Evolutionary conservation across 495 filamentous ascomycete species (phyloP), one percentile per base, ranked within the genome.

Genomic region (Penicillium subrubescens): DNA sequence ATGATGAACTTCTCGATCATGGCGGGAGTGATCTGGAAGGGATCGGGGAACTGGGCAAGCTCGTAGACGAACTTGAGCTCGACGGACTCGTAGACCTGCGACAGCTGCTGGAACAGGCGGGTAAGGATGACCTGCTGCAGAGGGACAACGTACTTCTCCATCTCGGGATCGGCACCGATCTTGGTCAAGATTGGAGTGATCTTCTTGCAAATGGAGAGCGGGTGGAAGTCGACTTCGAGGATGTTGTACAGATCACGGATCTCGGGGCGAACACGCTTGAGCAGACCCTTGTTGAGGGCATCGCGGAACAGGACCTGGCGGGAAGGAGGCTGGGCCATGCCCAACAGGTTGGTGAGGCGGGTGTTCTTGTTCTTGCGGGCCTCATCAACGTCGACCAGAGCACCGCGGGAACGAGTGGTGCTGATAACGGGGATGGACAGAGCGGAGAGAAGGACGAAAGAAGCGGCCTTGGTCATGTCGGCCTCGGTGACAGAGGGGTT

Each of bases 1-100:
- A 99, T 99, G 84, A 99, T 97, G 85, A 99, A 99, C 82, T 99
- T 99, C 82, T 99, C 95, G 62, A 99, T 97, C 65, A 91, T 96
- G 67, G 87, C 89, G 43, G 91, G 89, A 65, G 85, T 90, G 67
- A 98, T 93, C 81, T 97, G 90, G 87, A 96, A 98, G 27, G 95
- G 94, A 69, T 96, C 93, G 33, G 95, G 95, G 84, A 99, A 99
- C 75, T 95, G 87, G 61, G 95, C 95, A 34, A 98, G 89, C 70
- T 92, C 88, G 71, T 97, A 90, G 35, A 99, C 94, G 71, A 97
- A 97, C 66, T 88, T 88, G 51, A 99, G 89, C 78, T 97, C 91
- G 55, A 99, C 94, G 57, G 94, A 97, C 78, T 98, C 96, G 81
- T 99, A 99, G 58, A 99, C 95, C 79, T 99, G 95, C 52, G 96